Percentiles rank a stretch among this genome's conserved stretches.
These are phyloP conservation scores for Harringtonia lauricola DNA, from an alignment of 2,329 filamentous ascomycete genomes.

Conservation along the genomic window DNA sequence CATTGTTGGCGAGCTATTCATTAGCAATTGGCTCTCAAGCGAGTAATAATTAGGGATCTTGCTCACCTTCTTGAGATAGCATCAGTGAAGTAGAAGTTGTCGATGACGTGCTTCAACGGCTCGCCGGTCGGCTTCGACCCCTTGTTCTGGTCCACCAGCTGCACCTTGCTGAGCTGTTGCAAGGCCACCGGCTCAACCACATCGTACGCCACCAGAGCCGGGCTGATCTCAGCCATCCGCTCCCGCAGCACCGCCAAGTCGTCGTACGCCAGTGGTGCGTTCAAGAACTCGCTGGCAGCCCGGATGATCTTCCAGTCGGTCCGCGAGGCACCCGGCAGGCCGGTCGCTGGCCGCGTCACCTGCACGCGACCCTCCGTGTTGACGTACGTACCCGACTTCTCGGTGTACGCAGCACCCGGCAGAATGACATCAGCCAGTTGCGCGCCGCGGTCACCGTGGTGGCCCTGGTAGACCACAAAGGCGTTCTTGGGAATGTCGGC, in stretches of 20 bases:
- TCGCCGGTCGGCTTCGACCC: constrained; percentile 61
- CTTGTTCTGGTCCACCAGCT: constrained; percentile 95
- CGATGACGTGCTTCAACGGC: constrained; percentile 73
- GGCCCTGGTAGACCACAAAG: constrained; percentile 95
- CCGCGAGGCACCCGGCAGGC: constrained; percentile 76
- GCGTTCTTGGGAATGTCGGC: constrained; percentile 88
- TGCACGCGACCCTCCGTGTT: constrained; percentile 97
- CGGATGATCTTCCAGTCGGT: constrained; percentile 99
- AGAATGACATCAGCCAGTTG: constrained; percentile 90
- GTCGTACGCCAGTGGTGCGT: constrained; percentile 79
- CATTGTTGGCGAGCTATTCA: constrained; percentile 98
- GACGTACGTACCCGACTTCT: constrained; percentile 92
- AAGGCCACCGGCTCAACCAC: constrained; percentile 74
- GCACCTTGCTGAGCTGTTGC: constrained; percentile 73
- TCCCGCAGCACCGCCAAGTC: constrained; percentile 82
- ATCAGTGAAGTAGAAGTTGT: constrained; percentile 98
- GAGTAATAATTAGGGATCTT: background rate
- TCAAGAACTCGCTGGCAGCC: constrained; percentile 83
- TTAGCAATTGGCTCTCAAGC: too few relatives aligned
- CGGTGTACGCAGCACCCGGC: constrained; percentile 89
- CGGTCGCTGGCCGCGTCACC: constrained; percentile 82
- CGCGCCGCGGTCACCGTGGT: constrained; percentile 90
- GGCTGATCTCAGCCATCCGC: constrained; percentile 91
- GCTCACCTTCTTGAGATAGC: constrained; percentile 85
- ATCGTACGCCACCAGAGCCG: constrained; percentile 81